These are phyloP conservation scores for Ilex asprella DNA, from an alignment of 257 asterid genomes.

Conservation along the genomic window DNA sequence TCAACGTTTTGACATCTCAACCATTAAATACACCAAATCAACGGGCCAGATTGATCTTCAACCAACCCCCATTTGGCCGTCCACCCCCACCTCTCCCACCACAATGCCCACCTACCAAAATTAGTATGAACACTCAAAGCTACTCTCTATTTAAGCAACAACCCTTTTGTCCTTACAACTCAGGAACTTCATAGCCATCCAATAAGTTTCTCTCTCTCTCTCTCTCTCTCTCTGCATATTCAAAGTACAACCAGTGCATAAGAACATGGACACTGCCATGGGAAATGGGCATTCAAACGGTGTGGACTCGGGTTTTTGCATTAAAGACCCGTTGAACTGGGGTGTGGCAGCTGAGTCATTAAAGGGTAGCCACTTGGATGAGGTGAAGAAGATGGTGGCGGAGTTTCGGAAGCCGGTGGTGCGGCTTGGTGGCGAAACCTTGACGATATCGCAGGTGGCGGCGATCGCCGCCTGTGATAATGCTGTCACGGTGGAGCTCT, in stretches of 20 bases:
- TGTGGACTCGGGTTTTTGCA: constrained; percentile 28
- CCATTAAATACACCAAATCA: constrained; percentile 22
- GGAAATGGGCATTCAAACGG: constrained; percentile 30
- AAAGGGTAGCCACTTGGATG: constrained; percentile 80
- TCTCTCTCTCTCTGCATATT: too few species aligned
- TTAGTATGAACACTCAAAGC: constrained; percentile 6
- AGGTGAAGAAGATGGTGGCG: constrained; percentile 78
- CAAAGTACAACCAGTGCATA: not conserved
- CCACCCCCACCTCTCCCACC: not conserved
- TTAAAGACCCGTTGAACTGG: constrained; percentile 79
- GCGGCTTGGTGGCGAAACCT: constrained; percentile 66
- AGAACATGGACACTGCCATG: constrained; percentile 18
- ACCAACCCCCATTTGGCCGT: constrained; percentile 33
- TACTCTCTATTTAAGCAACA: constrained; percentile 44
- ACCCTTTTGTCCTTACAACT: constrained; percentile 9
- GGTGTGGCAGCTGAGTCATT: constrained; percentile 69
- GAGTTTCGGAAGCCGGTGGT: constrained; percentile 75
- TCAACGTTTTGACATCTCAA: constrained; percentile 20
- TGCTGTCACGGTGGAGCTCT: constrained; percentile 65
- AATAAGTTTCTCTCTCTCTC: not conserved
- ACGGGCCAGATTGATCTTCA: constrained; percentile 39
- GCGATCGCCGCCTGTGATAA: constrained; percentile 57
- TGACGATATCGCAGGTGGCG: constrained; percentile 81
- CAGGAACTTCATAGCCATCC: constrained; percentile 10
- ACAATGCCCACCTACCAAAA: constrained; percentile 61